Evolutionary conservation across 1,284 basidiomycete species (phyloP).

Genomic region (Ustilago tritici): DNA sequence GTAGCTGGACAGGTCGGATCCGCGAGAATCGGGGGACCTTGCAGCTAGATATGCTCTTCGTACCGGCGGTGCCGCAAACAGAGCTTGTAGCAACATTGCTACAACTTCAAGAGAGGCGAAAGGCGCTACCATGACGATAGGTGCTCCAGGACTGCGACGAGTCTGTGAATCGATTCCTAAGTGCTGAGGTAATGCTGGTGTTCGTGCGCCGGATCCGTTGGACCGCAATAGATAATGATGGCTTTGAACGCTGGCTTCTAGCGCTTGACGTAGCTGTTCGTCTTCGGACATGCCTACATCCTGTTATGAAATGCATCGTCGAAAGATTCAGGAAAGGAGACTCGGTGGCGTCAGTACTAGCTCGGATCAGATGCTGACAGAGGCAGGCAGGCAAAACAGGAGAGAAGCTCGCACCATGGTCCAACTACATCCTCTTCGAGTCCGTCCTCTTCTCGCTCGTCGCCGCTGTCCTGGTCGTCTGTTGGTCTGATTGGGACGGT

Average conservation of each 20-base stretch:
- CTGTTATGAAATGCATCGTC: slow-evolving; percentile 4
- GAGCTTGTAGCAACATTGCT: slow-evolving; percentile 37
- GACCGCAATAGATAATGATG: slow-evolving; percentile 36
- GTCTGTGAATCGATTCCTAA: slow-evolving; percentile 30
- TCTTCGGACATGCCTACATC: slow-evolving; percentile 46
- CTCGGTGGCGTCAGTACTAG: slow-evolving; percentile 8
- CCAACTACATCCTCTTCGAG: slow-evolving; percentile 14
- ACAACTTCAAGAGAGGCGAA: slow-evolving; percentile 44
- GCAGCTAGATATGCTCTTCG: slow-evolving; percentile 32
- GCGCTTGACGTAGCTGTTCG: slow-evolving; percentile 51
- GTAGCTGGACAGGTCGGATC: slow-evolving; percentile 37
- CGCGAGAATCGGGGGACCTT: slow-evolving; percentile 26
- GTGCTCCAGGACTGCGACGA: slow-evolving; percentile 27
- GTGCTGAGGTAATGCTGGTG: slow-evolving; percentile 40
- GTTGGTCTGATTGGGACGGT: background rate
- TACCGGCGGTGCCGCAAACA: slow-evolving; percentile 35
- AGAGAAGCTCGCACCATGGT: slow-evolving; percentile 25
- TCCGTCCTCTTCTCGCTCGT: slow-evolving; percentile 4
- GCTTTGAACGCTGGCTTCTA: slow-evolving; percentile 53
- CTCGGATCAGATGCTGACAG: background rate
- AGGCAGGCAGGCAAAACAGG: slow-evolving; percentile 3
- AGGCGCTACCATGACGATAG: slow-evolving; percentile 44
- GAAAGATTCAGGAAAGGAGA: background rate
- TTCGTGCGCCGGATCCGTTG: slow-evolving; percentile 30
- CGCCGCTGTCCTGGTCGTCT: slow-evolving; percentile 5